Evolutionary conservation across 1,284 basidiomycete genomes (phyloP).

Genomic region (Mycosarcoma maydis): DNA sequence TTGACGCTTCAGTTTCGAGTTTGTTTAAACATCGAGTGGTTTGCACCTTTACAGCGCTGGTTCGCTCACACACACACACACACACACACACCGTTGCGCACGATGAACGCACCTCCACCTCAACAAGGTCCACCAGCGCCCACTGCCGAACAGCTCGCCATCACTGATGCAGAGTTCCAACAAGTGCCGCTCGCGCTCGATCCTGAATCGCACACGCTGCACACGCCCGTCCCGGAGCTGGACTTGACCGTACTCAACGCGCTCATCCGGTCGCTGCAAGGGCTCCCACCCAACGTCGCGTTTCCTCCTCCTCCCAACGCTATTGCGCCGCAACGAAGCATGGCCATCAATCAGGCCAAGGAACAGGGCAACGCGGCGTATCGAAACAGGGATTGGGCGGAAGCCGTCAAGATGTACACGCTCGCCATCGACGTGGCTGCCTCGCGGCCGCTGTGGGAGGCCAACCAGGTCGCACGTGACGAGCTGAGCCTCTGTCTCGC

Average conservation of each 20-base stretch:
- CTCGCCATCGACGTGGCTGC: slow-evolving; percentile 83
- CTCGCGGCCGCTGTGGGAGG: slow-evolving; percentile 89
- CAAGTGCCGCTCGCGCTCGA: slow-evolving; percentile 51
- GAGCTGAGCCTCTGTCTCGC: slow-evolving; percentile 88
- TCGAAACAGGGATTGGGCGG: slow-evolving; percentile 71
- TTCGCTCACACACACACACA: slow-evolving; percentile 1
- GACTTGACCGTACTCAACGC: slow-evolving; percentile 64
- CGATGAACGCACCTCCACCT: slow-evolving; percentile 36
- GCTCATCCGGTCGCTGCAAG: slow-evolving; percentile 58
- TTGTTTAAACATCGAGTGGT: no score
- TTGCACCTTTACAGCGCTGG: no score
- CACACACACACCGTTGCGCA: no score
- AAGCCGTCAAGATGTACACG: slow-evolving; percentile 84
- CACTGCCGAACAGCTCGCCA: slow-evolving; percentile 58
- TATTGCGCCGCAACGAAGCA: slow-evolving; percentile 58
- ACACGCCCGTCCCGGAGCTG: slow-evolving; percentile 42
- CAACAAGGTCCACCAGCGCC: slow-evolving; percentile 55
- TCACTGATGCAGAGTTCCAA: slow-evolving; percentile 55
- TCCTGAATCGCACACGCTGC: slow-evolving; percentile 30
- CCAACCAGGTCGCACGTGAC: slow-evolving; percentile 81
- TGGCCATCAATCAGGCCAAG: slow-evolving; percentile 63
- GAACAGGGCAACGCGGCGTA: slow-evolving; percentile 63
- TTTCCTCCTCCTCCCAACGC: slow-evolving; percentile 65
- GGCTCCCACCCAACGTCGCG: slow-evolving; percentile 59
- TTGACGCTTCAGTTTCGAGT: no score